Percentiles rank a stretch among this genome's conserved stretches.
Evolutionary conservation across 2,329 filamentous ascomycete species (phyloP).

Genomic region (Aspergillus ruber): DNA sequence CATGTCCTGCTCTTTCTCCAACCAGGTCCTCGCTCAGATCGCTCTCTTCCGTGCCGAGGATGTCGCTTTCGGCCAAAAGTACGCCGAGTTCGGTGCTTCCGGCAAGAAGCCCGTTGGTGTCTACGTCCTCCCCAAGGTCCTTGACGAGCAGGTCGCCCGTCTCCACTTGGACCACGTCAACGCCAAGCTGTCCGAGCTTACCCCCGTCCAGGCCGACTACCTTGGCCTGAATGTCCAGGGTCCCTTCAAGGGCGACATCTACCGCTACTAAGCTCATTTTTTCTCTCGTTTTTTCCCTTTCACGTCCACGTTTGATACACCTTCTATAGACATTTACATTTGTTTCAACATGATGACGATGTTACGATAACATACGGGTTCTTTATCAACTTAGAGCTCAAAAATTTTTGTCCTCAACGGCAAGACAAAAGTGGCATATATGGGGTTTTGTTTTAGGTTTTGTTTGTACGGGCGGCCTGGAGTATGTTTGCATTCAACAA

Average conservation of each 20-base stretch:
- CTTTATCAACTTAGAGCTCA: constrained; percentile 38
- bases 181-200: constrained; percentile 85
- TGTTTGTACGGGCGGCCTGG: constrained; percentile 23
- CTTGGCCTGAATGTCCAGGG: constrained; percentile 78
- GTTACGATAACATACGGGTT: constrained; percentile 50
- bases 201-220: constrained; percentile 85
- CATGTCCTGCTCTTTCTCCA: constrained; percentile 99
- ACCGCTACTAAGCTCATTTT: constrained; percentile 54
- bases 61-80: constrained; percentile 82
- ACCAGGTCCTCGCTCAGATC: constrained; percentile 99
- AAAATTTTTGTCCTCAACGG: constrained; percentile 59
- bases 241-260: constrained; percentile 81
- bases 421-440: constrained; percentile 40
- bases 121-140: constrained; percentile 96
- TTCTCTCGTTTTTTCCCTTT: constrained; percentile 7
- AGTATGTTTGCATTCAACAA: constrained; percentile 35
- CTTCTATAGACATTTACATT: constrained; percentile 29
- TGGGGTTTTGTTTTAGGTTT: constrained; percentile 22
- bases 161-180: constrained; percentile 92
- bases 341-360: constrained; percentile 55
- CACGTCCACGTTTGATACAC: constrained; percentile 26
- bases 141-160: constrained; percentile 96
- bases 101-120: constrained; percentile 88
- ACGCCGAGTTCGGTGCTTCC: constrained; percentile 88
- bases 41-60: constrained; percentile 93